Percentiles rank a stretch among this genome's conserved stretches.
Conservation (phyloP, 2,329 filamentous ascomycete genomes). For the Aureobasidium sp. region DNA sequence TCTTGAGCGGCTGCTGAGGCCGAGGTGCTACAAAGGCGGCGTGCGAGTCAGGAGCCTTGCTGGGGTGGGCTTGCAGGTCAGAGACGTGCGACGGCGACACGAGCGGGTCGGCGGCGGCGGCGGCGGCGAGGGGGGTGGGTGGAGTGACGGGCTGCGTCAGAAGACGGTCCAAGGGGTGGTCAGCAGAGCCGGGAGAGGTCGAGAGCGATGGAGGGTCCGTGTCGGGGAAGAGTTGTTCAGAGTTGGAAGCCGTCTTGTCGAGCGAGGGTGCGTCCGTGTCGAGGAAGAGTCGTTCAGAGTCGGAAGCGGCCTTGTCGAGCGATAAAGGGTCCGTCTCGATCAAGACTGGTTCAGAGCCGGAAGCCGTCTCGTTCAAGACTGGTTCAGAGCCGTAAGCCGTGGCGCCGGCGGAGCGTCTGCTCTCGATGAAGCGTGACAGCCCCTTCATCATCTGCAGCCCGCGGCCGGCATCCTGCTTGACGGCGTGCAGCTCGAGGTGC, state of each 20-base stretch:
- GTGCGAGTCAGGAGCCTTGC: too few relatives aligned
- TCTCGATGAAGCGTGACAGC: constrained; percentile 20
- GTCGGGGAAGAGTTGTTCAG: background rate
- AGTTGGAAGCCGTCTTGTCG: background rate
- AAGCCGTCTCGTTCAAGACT: background rate
- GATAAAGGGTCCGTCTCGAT: background rate
- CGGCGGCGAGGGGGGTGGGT: background rate
- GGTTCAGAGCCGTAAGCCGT: too few relatives aligned
- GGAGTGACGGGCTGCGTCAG: background rate
- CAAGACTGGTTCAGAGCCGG: background rate
- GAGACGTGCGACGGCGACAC: too few relatives aligned
- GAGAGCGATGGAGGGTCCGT: background rate
- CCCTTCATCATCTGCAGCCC: constrained; percentile 19
- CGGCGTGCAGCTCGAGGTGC: constrained; percentile 20
- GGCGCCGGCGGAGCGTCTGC: background rate
- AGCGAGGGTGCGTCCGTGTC: background rate
- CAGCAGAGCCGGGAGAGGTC: background rate
- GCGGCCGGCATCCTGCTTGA: constrained; percentile 17
- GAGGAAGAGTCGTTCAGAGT: background rate
- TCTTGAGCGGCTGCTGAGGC: too few relatives aligned
- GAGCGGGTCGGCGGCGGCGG: too few relatives aligned
- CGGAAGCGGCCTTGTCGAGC: too few relatives aligned
- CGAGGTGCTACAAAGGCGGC: too few relatives aligned
- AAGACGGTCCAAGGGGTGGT: background rate
- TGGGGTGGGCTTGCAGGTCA: too few relatives aligned